These are phyloP conservation scores for Coriolopsis trogii DNA, from an alignment of 1,284 basidiomycete genomes.

Conservation along the genomic window DNA sequence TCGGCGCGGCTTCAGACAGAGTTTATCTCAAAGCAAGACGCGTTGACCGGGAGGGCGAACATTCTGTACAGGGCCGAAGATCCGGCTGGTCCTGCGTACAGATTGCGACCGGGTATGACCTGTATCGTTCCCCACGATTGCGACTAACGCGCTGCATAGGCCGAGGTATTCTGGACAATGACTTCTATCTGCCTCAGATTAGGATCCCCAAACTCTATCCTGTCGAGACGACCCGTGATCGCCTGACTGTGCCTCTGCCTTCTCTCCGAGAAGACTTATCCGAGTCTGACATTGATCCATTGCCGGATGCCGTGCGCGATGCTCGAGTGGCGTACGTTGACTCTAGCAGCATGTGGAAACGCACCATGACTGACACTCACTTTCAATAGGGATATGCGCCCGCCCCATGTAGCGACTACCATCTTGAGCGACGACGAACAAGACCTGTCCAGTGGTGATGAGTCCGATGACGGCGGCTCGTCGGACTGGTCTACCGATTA, in stretches of 20 bases:
- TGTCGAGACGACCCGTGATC: constrained; percentile 2
- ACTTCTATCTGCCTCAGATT: constrained; percentile 62
- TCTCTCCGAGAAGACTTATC: constrained; percentile 36
- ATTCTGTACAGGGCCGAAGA: constrained; percentile 49
- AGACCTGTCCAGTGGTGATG: constrained; percentile 67
- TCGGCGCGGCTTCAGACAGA: constrained; percentile 57
- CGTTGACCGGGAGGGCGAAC: constrained; percentile 62
- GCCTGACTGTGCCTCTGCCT: constrained; percentile 1
- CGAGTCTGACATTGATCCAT: constrained; percentile 66
- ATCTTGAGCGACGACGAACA: constrained; percentile 46
- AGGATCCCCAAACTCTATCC: constrained; percentile 36
- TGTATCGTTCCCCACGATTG: constrained; percentile 16
- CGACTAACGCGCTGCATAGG: constrained; percentile 30
- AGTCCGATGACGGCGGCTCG: constrained; percentile 74
- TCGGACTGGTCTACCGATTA: constrained; percentile 66
- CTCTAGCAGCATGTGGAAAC: too few relatives aligned
- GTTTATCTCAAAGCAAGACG: constrained; percentile 78
- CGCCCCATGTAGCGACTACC: constrained; percentile 39
- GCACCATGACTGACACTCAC: too few relatives aligned
- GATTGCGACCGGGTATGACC: constrained; percentile 23
- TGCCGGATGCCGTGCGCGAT: constrained; percentile 68
- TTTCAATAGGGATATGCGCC: constrained; percentile 51
- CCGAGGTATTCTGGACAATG: constrained; percentile 43
- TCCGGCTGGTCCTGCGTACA: constrained; percentile 10
- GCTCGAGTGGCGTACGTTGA: constrained; percentile 62